These are phyloP conservation scores for Salicornia ramosissima DNA, from an alignment of 148 eudicot species.

Conservation along the genomic window DNA sequence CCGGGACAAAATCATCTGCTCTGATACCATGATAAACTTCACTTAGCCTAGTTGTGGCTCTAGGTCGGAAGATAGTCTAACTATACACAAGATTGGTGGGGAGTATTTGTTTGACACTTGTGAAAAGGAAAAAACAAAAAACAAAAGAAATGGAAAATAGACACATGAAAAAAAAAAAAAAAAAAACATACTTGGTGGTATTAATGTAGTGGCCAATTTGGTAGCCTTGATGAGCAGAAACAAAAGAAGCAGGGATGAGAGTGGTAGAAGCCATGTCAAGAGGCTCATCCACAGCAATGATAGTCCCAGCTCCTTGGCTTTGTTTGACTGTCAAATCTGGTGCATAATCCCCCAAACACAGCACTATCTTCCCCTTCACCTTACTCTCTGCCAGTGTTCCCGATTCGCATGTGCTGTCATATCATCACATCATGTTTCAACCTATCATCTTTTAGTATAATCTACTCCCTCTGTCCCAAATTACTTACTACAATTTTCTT, in stretches of 20 bases:
- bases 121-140: too few relatives aligned
- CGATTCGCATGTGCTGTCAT: constrained; percentile 50
- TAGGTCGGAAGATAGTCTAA: too few relatives aligned
- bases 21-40: too few relatives aligned
- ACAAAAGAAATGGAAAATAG: too few relatives aligned
- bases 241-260: constrained; percentile 36
- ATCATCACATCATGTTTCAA: too few relatives aligned
- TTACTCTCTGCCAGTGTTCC: constrained; percentile 33
- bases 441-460: too few relatives aligned
- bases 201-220: constrained; percentile 51
- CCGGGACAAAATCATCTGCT: too few relatives aligned
- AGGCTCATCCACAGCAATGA: constrained; percentile 30
- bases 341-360: constrained; percentile 29
- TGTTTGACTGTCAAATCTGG: constrained; percentile 34
- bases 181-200: constrained; percentile 47
- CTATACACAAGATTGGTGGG: too few relatives aligned
- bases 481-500: too few relatives aligned
- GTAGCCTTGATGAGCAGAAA: constrained; percentile 26
- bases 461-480: too few relatives aligned
- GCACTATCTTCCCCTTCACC: constrained; percentile 60
- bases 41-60: too few relatives aligned
- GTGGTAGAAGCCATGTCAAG: constrained; percentile 29
- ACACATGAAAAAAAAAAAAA: not conserved
- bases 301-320: constrained; percentile 44
- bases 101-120: too few relatives aligned